Conservation (phyloP, 139 green algal species). For the Tetratostichococcus sp. region DNA sequence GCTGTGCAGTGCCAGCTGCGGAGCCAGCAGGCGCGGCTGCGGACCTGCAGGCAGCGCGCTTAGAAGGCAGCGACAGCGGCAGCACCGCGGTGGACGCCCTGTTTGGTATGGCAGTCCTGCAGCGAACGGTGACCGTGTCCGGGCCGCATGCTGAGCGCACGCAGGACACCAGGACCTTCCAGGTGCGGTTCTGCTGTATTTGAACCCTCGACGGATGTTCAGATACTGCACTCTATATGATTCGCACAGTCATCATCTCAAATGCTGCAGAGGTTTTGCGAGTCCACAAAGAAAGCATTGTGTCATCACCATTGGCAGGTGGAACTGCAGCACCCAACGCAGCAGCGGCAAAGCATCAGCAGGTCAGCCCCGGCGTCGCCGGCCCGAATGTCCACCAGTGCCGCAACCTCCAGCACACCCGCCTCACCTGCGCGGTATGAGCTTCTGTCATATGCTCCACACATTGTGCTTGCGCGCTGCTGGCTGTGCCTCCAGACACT, state of each 20-base stretch:
- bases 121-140: conserved; percentile 42
- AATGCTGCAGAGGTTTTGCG: too few relatives aligned
- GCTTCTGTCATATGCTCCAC: too few relatives aligned
- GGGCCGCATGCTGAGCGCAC: conserved; percentile 9
- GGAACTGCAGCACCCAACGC: conserved; percentile 38
- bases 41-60: not conserved
- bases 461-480: too few relatives aligned
- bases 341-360: not conserved
- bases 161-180: conserved; percentile 30
- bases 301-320: conserved; percentile 29
- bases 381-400: not conserved
- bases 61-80: not conserved
- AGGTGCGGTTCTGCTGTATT: conserved; percentile 16
- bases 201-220: too few relatives aligned
- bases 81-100: conserved; percentile 17
- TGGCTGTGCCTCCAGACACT: too few relatives aligned
- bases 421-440: not conserved
- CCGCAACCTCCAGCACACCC: not conserved
- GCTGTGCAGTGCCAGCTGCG: not conserved
- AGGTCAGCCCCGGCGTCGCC: conserved; percentile 7
- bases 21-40: not conserved
- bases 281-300: too few relatives aligned
- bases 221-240: too few relatives aligned
- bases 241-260: too few relatives aligned
- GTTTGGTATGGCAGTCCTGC: conserved; percentile 40